Conservation (phyloP, 1,284 basidiomycete species). For the Inonotus hispidus region DNA sequence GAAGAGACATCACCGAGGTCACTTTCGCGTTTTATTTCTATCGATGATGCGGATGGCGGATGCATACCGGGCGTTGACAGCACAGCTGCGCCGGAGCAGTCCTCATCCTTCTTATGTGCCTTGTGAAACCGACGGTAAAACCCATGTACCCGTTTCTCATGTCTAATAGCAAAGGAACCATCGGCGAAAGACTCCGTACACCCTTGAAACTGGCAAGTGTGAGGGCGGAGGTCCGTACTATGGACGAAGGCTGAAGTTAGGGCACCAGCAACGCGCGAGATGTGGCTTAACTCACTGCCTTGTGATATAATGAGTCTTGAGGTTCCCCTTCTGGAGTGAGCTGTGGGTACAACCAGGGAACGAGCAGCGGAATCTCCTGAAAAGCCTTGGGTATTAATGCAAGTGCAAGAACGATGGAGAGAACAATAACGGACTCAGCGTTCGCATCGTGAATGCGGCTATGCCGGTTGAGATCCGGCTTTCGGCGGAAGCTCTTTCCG, state of each 20-base stretch:
- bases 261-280: background rate
- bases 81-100: no score
- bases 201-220: background rate
- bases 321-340: constrained; percentile 14
- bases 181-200: background rate
- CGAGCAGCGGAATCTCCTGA: background rate
- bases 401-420: background rate
- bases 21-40: background rate
- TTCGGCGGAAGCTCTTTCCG: background rate
- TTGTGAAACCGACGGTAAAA: background rate
- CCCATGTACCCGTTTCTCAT: constrained; percentile 7
- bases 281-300: constrained; percentile 6
- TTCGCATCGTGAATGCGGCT: background rate
- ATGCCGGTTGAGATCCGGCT: background rate
- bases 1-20: no score
- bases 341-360: constrained; percentile 1
- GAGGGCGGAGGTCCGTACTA: background rate
- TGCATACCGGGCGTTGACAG: no score
- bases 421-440: background rate
- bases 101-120: no score
- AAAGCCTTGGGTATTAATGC: background rate
- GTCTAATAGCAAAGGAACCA: constrained; percentile 1
- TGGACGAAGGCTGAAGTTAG: background rate
- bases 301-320: constrained; percentile 11
- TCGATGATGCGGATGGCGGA: no score